Evolutionary conservation across 768 basidiomycete species (phyloP).

Genomic region (Termitomyces sp.): DNA sequence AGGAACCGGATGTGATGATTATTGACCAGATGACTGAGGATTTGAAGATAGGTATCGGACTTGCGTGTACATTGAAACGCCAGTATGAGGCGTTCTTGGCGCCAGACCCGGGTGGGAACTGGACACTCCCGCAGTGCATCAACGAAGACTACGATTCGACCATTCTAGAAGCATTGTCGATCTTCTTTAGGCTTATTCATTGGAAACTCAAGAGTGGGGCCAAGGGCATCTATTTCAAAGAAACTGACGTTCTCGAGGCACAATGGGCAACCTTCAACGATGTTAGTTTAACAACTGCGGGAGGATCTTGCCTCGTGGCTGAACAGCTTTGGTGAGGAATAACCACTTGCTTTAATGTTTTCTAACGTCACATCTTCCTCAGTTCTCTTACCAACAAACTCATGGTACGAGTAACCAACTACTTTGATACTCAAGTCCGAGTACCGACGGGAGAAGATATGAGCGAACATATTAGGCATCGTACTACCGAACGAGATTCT

Average conservation of each 20-base stretch:
- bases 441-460: constrained; percentile 49
- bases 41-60: constrained; percentile 81
- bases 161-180: constrained; percentile 78
- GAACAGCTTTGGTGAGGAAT: constrained; percentile 85
- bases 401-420: constrained; percentile 88
- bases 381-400: constrained; percentile 91
- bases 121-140: constrained; percentile 87
- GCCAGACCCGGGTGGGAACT: constrained; percentile 81
- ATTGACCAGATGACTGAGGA: constrained; percentile 95
- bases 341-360: not conserved
- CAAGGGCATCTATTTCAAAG: constrained; percentile 93
- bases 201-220: constrained; percentile 93
- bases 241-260: constrained; percentile 95
- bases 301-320: constrained; percentile 87
- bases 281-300: constrained; percentile 81
- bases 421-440: constrained; percentile 91
- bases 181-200: constrained; percentile 91
- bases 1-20: constrained; percentile 83
- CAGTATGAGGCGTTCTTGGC: constrained; percentile 91
- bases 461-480: constrained; percentile 17
- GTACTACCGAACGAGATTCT: constrained; percentile 12
- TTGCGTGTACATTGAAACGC: constrained; percentile 92
- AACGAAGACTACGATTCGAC: constrained; percentile 87
- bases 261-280: constrained; percentile 95
- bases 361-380: constrained; percentile 1